Percentiles rank a stretch among this genome's conserved stretches.
These are phyloP conservation scores for Fusarium zealandicum DNA, from an alignment of 2,329 filamentous ascomycete genomes.

Conservation along the genomic window DNA sequence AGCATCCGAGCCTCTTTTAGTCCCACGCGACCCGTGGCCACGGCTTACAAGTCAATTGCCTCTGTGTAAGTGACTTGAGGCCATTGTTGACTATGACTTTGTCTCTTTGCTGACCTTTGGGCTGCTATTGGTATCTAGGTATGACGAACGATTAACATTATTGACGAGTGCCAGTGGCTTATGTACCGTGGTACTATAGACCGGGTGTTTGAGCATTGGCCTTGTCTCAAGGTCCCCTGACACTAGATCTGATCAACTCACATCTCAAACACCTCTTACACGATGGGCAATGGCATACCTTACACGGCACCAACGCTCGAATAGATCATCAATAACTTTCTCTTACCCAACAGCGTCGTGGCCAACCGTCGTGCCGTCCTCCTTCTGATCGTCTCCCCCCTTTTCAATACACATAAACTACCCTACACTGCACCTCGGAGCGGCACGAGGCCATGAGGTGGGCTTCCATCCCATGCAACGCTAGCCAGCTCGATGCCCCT, in stretches of 20 bases:
- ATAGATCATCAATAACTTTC: background rate
- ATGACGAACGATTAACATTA: too few relatives aligned
- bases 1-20: slow-evolving; percentile 22
- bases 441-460: slow-evolving; percentile 38
- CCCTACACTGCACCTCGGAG: slow-evolving; percentile 32
- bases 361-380: slow-evolving; percentile 5
- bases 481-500: slow-evolving; percentile 38
- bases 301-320: too few relatives aligned
- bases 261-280: too few relatives aligned
- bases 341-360: slow-evolving; percentile 22
- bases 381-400: slow-evolving; percentile 14
- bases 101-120: too few relatives aligned
- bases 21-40: background rate
- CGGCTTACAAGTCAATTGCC: background rate
- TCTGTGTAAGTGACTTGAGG: background rate
- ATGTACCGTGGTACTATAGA: too few relatives aligned
- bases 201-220: too few relatives aligned
- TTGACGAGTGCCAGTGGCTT: too few relatives aligned
- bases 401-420: slow-evolving; percentile 17
- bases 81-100: background rate
- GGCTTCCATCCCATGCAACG: slow-evolving; percentile 38
- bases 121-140: too few relatives aligned
- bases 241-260: too few relatives aligned
- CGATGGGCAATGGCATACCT: too few relatives aligned
- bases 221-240: background rate